These are phyloP conservation scores for Cystofilobasidium capitatum DNA, from an alignment of 768 basidiomycete genomes.

Conservation along the genomic window DNA sequence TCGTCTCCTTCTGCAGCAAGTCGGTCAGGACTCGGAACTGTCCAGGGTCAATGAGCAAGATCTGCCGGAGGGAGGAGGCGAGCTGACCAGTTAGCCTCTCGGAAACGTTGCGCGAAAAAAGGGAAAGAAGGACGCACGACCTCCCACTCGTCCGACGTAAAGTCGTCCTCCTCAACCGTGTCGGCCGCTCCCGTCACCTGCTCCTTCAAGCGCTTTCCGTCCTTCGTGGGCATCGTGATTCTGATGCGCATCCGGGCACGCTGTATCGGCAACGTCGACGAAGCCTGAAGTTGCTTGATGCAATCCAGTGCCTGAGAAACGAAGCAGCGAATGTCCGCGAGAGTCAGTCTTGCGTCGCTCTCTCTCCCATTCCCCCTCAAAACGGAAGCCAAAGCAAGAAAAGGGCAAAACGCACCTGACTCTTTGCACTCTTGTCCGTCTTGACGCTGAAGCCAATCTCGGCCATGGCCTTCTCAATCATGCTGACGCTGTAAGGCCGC, in stretches of 20 bases:
- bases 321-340: not conserved
- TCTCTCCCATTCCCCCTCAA: not conserved
- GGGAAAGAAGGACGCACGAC: conserved; percentile 48
- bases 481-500: conserved; percentile 79
- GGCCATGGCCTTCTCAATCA: conserved; percentile 96
- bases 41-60: conserved; percentile 83
- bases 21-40: conserved; percentile 84
- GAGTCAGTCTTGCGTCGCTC: not conserved
- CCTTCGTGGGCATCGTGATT: conserved; percentile 59
- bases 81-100: not conserved
- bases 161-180: conserved; percentile 73
- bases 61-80: conserved; percentile 44
- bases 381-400: conserved; percentile 3
- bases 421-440: conserved; percentile 80
- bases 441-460: conserved; percentile 90
- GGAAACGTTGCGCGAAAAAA: too few species aligned
- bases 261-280: conserved; percentile 82
- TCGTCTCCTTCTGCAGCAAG: conserved; percentile 78
- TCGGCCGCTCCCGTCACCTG: conserved; percentile 65
- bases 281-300: conserved; percentile 68
- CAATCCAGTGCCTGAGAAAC: conserved; percentile 67
- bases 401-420: conserved; percentile 55
- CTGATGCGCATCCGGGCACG: conserved; percentile 87
- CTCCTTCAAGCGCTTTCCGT: conserved; percentile 60
- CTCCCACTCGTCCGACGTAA: conserved; percentile 68